Evolutionary conservation across 306 rosid genomes (phyloP).

Genomic region (Arachis stenosperma): DNA sequence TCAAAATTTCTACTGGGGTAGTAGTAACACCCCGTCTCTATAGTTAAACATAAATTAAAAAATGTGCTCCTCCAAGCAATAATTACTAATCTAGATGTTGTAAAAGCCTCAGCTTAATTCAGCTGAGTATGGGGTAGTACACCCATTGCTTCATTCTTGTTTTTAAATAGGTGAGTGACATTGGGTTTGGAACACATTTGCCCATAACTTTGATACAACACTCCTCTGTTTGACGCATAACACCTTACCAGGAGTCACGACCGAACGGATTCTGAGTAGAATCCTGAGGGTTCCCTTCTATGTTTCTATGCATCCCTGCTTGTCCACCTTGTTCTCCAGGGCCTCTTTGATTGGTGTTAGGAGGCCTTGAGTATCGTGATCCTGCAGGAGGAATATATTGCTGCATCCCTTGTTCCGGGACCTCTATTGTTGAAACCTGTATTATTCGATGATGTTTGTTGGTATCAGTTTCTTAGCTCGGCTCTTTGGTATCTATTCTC

Average conservation of each 20-base stretch:
- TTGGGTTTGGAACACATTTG: slow-evolving; percentile 16
- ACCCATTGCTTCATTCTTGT: slow-evolving; percentile 32
- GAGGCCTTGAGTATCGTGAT: slow-evolving; percentile 49
- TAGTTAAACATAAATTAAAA: neutral
- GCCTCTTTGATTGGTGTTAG: slow-evolving; percentile 30
- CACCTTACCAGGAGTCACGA: slow-evolving; percentile 17
- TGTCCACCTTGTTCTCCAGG: slow-evolving; percentile 39
- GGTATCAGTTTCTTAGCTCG: slow-evolving; percentile 48
- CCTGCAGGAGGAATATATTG: slow-evolving; percentile 43
- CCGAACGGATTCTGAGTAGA: slow-evolving; percentile 25
- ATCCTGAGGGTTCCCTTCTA: slow-evolving; percentile 38
- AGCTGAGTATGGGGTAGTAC: neutral
- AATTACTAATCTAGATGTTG: slow-evolving; percentile 14
- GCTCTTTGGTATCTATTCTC: slow-evolving; percentile 55
- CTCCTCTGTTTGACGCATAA: slow-evolving; percentile 14
- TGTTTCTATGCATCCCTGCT: slow-evolving; percentile 41
- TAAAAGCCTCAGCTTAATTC: slow-evolving; percentile 18
- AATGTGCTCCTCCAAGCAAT: slow-evolving; percentile 19
- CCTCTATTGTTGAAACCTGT: slow-evolving; percentile 31
- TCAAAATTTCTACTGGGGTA: slow-evolving; percentile 19
- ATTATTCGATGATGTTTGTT: slow-evolving; percentile 41
- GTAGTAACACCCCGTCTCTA: slow-evolving; percentile 8
- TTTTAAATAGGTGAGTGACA: slow-evolving; percentile 14
- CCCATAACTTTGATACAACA: slow-evolving; percentile 12
- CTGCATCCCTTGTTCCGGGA: slow-evolving; percentile 47